Conservation (phyloP, 2,329 filamentous ascomycete species). For the Fusarium poae region DNA sequence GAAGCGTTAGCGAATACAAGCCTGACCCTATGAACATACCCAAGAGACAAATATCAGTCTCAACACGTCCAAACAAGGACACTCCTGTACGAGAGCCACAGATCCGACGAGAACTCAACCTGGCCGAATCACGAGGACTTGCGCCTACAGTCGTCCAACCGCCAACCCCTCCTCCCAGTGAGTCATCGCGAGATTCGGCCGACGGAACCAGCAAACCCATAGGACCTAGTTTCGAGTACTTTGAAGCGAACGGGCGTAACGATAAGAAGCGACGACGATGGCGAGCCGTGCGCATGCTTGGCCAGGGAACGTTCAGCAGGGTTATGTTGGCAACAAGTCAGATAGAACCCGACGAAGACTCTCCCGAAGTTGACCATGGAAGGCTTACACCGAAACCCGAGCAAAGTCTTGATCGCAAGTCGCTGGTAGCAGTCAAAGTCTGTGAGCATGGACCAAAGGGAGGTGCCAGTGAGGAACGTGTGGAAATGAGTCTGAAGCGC, state of each 20-base stretch:
- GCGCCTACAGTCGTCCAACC: conserved; percentile 69
- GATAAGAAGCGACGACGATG: conserved; percentile 81
- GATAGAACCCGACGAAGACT: conserved; percentile 64
- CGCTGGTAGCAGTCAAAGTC: conserved; percentile 93
- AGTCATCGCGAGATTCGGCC: conserved; percentile 67
- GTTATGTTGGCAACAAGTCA: conserved; percentile 92
- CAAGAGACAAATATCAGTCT: conserved; percentile 80
- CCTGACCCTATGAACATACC: conserved; percentile 78
- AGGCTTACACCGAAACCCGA: conserved; percentile 49
- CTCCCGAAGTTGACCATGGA: conserved; percentile 54
- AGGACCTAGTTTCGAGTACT: conserved; percentile 69
- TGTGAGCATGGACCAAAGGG: conserved; percentile 95
- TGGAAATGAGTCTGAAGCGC: conserved; percentile 93
- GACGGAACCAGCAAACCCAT: conserved; percentile 59
- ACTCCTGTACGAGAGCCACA: conserved; percentile 56
- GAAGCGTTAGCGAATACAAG: conserved; percentile 90
- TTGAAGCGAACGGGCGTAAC: conserved; percentile 75
- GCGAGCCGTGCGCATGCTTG: conserved; percentile 82
- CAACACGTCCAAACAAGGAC: conserved; percentile 65
- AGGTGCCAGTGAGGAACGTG: conserved; percentile 90
- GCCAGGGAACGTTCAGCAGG: conserved; percentile 95
- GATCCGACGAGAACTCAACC: conserved; percentile 80
- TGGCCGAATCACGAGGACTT: conserved; percentile 83
- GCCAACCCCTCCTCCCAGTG: conserved; percentile 86
- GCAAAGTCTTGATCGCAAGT: conserved; percentile 70